phyloP scores from a whole-genome alignment of 2,329 filamentous ascomycete species.

The Alternaria brassicicola region DNA sequence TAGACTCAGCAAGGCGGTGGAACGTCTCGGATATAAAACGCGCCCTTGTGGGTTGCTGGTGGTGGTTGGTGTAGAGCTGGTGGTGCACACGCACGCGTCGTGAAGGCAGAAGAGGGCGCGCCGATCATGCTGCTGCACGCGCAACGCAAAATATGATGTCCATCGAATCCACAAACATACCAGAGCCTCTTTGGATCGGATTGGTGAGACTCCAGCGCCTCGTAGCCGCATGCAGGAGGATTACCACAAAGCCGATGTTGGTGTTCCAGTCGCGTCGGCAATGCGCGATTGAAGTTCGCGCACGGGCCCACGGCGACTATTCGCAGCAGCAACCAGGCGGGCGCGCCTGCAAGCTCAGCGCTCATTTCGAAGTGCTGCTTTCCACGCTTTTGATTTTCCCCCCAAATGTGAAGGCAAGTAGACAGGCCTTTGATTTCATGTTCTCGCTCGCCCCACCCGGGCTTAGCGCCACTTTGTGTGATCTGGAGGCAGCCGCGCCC shows the following conservation, averaged over 20 bases:
- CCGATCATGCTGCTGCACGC: not conserved
- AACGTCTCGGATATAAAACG: not conserved
- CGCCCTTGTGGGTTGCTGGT: not conserved
- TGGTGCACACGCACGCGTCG: not conserved
- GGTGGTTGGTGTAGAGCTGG: not conserved
- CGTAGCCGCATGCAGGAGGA: not conserved
- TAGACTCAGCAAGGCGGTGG: not conserved
- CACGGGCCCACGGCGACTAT: slow-evolving; percentile 8
- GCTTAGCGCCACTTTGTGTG: slow-evolving; percentile 35
- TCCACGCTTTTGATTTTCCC: slow-evolving; percentile 28
- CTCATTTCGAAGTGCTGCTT: slow-evolving; percentile 24
- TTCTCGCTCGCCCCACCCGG: slow-evolving; percentile 25
- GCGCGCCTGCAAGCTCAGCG: slow-evolving; percentile 10
- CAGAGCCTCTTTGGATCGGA: not conserved
- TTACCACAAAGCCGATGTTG: not conserved
- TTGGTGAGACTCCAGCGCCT: not conserved
- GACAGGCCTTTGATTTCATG: slow-evolving; percentile 24
- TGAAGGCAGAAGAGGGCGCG: not conserved
- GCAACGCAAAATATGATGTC: not conserved
- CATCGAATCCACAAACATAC: not conserved
- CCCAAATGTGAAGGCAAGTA: slow-evolving; percentile 19
- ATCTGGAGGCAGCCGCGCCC: slow-evolving; percentile 34
- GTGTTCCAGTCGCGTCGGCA: slow-evolving; percentile 12
- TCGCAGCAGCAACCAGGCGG: slow-evolving; percentile 3
- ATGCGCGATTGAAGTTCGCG: slow-evolving; percentile 10